Evolutionary conservation across 768 basidiomycete species (phyloP).

Genomic region (Strobilomyces confusus): DNA sequence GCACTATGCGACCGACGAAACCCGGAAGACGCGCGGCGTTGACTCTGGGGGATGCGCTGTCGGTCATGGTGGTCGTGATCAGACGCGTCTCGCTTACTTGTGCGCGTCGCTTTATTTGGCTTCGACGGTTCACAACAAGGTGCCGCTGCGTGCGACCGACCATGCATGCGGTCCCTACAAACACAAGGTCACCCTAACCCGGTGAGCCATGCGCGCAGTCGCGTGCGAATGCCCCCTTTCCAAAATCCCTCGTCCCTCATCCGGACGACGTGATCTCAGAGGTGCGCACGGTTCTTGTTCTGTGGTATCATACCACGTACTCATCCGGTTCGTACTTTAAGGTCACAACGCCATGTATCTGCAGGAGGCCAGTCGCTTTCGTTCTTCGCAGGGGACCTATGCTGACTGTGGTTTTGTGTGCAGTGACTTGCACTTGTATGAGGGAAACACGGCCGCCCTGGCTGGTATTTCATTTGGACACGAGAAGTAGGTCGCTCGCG

Average conservation of each 20-base stretch:
- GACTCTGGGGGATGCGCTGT: constrained; percentile 45
- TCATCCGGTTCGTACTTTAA: background rate
- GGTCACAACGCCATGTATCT: constrained; percentile 9
- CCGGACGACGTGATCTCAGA: constrained; percentile 6
- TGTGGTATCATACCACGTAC: background rate
- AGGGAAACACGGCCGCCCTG: background rate
- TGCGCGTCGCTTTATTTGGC: constrained; percentile 11
- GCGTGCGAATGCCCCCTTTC: constrained; percentile 3
- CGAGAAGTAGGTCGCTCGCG: constrained; percentile 1
- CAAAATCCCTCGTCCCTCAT: constrained; percentile 3
- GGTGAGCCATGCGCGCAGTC: background rate
- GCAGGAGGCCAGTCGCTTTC: background rate
- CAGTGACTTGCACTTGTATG: background rate
- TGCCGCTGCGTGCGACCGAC: background rate
- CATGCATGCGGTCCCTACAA: too few species aligned
- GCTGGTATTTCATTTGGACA: background rate
- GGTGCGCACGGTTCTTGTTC: background rate
- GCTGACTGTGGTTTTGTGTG: background rate
- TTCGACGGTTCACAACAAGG: background rate
- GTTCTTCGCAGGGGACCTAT: background rate
- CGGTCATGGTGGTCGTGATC: constrained; percentile 3
- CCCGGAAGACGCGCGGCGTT: constrained; percentile 56
- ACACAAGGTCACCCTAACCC: too few species aligned
- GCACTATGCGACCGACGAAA: constrained; percentile 52
- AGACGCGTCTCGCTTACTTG: constrained; percentile 7